Conservation (phyloP, 1,139 yeast species). For the Candida frijolesensis region DNA sequence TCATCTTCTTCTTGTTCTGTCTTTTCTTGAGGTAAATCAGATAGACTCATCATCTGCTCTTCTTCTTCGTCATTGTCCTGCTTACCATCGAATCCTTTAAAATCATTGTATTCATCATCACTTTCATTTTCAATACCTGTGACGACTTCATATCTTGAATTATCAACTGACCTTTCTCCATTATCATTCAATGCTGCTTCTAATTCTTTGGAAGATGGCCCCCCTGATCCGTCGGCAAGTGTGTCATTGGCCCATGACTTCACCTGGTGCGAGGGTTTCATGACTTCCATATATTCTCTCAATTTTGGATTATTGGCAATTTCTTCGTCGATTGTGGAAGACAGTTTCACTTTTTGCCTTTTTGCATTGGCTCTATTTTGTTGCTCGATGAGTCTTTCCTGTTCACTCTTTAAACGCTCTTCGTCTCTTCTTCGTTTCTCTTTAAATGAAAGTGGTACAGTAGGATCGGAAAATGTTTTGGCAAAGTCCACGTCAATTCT, state of each 20-base stretch:
- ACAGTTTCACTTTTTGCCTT: conserved; percentile 24
- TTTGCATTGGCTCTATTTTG: conserved; percentile 35
- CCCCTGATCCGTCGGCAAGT: conserved; percentile 54
- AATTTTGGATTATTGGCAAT: conserved; percentile 68
- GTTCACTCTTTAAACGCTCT: conserved; percentile 55
- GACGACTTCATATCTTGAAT: conserved; percentile 23
- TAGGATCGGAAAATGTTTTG: conserved; percentile 80
- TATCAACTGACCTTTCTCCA: conserved; percentile 18
- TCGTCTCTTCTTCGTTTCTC: conserved; percentile 62
- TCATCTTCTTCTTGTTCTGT: conserved; percentile 20
- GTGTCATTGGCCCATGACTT: conserved; percentile 81
- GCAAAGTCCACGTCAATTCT: conserved; percentile 80
- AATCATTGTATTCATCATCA: conserved; percentile 70
- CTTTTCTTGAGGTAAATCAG: conserved; percentile 15
- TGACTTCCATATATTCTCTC: conserved; percentile 78
- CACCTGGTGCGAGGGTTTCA: conserved; percentile 69
- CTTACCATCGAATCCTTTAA: conserved; percentile 36
- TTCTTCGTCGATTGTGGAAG: conserved; percentile 51
- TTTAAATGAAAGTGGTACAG: conserved; percentile 72
- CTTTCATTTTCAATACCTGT: conserved; percentile 49
- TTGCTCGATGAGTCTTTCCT: conserved; percentile 50
- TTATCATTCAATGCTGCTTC: conserved; percentile 40
- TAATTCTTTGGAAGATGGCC: conserved; percentile 45
- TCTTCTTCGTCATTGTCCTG: conserved; percentile 20
- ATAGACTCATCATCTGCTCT: conserved; percentile 22